Base-by-base conservation (phyloP, 1,284 basidiomycete species). In the Moesziomyces globuligerus region DNA sequence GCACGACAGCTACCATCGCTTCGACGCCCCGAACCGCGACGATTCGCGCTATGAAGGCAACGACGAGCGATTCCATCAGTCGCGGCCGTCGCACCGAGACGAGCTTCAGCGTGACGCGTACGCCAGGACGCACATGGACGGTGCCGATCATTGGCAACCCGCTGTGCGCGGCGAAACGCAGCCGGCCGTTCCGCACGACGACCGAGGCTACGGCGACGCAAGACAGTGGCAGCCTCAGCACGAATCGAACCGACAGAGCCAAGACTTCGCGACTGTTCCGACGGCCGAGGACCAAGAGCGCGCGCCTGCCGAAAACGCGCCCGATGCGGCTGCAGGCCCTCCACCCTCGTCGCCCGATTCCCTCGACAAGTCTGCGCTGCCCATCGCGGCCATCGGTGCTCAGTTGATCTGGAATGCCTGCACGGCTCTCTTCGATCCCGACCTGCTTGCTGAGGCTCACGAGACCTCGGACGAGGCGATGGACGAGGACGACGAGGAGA, bases 351-450 rank as follows among this genome's bases (percentile, higher is more conserved):
- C 75, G 15, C 76, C 76, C 15, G 61, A 46, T 40, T 74, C 76
- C 13, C 47, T 78, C 10, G 77, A 81, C 41, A 68, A 65, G 48
- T 80, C 78, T 1, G 75, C 72, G 11, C 58, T 79, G 24, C 68
- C 77, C 11, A 71, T 81, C 13, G 73, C 76, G 7, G 66, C 51
- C 4, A 72, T 81, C 18, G 77, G 77, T 17, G 79, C 76, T 3
- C 79, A 81, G 62, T 64, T 79, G n/a, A 57, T 80, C 44, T 80
- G 79, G 77, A 60, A 61, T 9, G 71, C 75, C 1, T 76, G 74
- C 40, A 64, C 77, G 15, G 74, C 67, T 37, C 70, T 69, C 40
- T 69, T 65, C 40, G 74, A 58, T 26, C 75, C 67, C 21, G 71
- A 56, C 21, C 57, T 68, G 8, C 36, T 71, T 17, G 32, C 46